These are phyloP conservation scores for Debaryomyces coudertii DNA, from an alignment of 1,139 yeast genomes.

Conservation along the genomic window DNA sequence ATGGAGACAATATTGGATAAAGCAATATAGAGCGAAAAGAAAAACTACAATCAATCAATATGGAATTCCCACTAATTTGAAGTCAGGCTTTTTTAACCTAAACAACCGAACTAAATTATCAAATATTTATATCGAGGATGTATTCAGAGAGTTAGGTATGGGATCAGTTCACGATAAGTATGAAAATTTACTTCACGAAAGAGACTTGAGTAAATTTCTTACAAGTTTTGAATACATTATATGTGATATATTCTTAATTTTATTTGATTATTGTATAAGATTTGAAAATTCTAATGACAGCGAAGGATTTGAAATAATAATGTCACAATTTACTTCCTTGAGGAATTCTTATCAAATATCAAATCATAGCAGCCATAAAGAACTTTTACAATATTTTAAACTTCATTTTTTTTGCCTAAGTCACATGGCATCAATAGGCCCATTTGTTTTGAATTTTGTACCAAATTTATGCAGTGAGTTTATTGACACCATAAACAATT, in stretches of 20 bases:
- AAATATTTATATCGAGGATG: conserved; percentile 3
- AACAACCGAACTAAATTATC: background rate
- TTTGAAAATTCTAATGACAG: conserved; percentile 1
- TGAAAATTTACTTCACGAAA: background rate
- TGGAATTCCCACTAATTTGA: conserved; percentile 1
- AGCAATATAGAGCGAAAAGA: background rate
- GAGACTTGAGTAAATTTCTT: background rate
- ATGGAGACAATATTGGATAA: conserved; percentile 24
- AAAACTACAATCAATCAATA: background rate
- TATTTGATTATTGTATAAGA: conserved; percentile 4
- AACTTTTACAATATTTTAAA: conserved; percentile 8
- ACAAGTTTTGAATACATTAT: background rate
- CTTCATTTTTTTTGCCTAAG: conserved; percentile 7
- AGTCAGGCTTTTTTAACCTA: conserved; percentile 2
- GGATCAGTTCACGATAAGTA: conserved; percentile 5
- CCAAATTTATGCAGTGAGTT: background rate
- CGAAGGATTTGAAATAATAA: conserved; percentile 1
- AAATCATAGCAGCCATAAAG: background rate
- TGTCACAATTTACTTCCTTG: conserved; percentile 2
- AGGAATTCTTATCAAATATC: background rate
- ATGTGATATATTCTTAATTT: background rate
- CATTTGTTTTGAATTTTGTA: conserved; percentile 1
- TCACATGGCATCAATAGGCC: conserved; percentile 5
- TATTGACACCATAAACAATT: background rate
- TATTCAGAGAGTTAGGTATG: background rate